Evolutionary conservation across 768 basidiomycete genomes (phyloP), one percentile per base, ranked within the genome.

Genomic region (Amylocystis lapponica): DNA sequence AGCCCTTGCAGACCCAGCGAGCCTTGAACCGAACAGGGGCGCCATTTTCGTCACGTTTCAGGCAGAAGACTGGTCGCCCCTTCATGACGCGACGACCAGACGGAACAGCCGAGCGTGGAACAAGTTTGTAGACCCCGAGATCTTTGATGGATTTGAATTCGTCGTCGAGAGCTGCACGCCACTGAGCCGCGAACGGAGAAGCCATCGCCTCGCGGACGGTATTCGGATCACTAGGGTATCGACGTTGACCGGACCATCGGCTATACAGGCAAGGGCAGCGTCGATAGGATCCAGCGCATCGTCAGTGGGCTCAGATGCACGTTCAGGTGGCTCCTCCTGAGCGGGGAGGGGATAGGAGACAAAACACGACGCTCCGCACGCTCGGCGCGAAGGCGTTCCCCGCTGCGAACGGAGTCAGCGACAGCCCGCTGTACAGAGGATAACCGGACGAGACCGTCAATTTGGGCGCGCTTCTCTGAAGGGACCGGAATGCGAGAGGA

Each of bases 1-100:
- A 71, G 0, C 75, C 72, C 41, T 67, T 61, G 20, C 69, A 64
- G 0, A 77, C 68, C 20, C 66, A 60, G 0, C 64, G 56, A 0
- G 64, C 66, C 47, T 74, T 74, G 47, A 40, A 22, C 1, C 41
- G 30, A 6, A 38, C 36, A 5, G 62, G 62, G 1, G 44, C 47
- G 13, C 52, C 51, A 27, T 20, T 34, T 14, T 37, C 39, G 41
- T 61, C 49, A 19, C 49, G 40, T 38, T 66, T 66, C 22, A 52
- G 33, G 4, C 47, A 41, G 45, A 53, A 64, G 6, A 64, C 62
- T 55, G 59, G 60, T 21, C 45, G 43, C 7, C 45, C 36, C 6
- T 33, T 35, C 35, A 51, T 40, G 32, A 47, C 25, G 13, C 34
- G 23, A 9, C 43, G 40, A 19, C 44, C 40, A 9, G 16, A 14